Conservation (phyloP, 805 yeast species). For the Blastobotrys muscicola region DNA sequence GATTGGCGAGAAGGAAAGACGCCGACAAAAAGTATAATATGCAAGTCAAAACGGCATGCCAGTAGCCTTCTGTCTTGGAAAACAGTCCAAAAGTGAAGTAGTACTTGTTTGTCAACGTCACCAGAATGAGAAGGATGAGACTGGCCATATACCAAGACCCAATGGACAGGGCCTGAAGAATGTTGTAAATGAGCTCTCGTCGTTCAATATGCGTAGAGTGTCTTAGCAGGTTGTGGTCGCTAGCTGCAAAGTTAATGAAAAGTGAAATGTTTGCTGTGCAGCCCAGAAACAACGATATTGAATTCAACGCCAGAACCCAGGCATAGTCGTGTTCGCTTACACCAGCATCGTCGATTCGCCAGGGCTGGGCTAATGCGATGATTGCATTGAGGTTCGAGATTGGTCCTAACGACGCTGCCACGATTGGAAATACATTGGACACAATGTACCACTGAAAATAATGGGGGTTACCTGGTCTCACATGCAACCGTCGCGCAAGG, state of each 20-base stretch:
- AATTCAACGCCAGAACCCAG: constrained; percentile 47
- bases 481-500: background rate
- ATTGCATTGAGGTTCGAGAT: constrained; percentile 64
- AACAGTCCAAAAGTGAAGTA: constrained; percentile 14
- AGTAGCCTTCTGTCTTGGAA: constrained; percentile 54
- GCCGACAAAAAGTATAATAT: constrained; percentile 53
- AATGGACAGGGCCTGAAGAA: constrained; percentile 55
- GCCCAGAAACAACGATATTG: constrained; percentile 56
- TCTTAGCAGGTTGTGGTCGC: too few relatives aligned
- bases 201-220: too few relatives aligned
- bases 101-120: constrained; percentile 31
- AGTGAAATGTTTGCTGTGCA: constrained; percentile 59
- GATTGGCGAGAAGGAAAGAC: constrained; percentile 44
- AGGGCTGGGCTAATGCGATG: constrained; percentile 58
- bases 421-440: constrained; percentile 62
- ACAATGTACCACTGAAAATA: constrained; percentile 48
- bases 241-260: constrained; percentile 55
- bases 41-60: constrained; percentile 66
- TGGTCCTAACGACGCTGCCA: constrained; percentile 74
- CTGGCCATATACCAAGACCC: constrained; percentile 57
- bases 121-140: constrained; percentile 39
- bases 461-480: constrained; percentile 8
- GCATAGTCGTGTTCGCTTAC: constrained; percentile 25
- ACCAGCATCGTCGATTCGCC: constrained; percentile 38
- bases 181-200: constrained; percentile 40